Evolutionary conservation across 2,329 filamentous ascomycete species (phyloP).

Genomic region (Fusarium solani-melongenae): DNA sequence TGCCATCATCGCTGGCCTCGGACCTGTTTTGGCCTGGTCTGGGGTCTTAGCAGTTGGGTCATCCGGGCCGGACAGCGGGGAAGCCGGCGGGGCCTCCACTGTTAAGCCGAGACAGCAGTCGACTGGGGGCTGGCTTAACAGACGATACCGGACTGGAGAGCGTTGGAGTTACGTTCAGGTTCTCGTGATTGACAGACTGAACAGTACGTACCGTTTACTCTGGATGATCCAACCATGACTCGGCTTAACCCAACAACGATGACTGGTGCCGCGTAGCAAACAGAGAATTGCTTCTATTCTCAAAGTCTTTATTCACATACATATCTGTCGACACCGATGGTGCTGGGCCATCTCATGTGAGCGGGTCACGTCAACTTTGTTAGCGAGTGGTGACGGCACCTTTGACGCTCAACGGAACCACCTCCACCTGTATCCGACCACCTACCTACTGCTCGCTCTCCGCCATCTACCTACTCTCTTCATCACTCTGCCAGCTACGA

Average conservation of each 20-base stretch:
- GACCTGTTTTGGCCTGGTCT: conserved; percentile 25
- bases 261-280: conserved; percentile 2
- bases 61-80: conserved; percentile 32
- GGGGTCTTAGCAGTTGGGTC: conserved; percentile 17
- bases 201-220: conserved; percentile 10
- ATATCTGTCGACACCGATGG: neutral
- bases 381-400: conserved; percentile 42
- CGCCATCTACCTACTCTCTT: conserved; percentile 34
- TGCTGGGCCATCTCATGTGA: conserved; percentile 9
- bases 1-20: conserved; percentile 11
- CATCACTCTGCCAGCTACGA: conserved; percentile 18
- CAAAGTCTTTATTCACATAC: neutral
- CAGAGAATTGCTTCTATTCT: neutral
- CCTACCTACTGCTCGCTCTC: conserved; percentile 31
- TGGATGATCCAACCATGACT: conserved; percentile 31
- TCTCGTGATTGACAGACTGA: conserved; percentile 39
- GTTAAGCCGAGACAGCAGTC: conserved; percentile 26
- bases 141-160: conserved; percentile 15
- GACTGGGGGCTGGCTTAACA: conserved; percentile 22
- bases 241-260: conserved; percentile 2
- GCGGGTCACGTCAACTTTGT: conserved; percentile 19
- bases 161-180: conserved; percentile 1
- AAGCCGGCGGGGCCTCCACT: conserved; percentile 32
- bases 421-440: conserved; percentile 41
- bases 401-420: conserved; percentile 22